phyloP scores from a whole-genome alignment of 345 rosid genomes.

The Alliaria petiolata region DNA sequence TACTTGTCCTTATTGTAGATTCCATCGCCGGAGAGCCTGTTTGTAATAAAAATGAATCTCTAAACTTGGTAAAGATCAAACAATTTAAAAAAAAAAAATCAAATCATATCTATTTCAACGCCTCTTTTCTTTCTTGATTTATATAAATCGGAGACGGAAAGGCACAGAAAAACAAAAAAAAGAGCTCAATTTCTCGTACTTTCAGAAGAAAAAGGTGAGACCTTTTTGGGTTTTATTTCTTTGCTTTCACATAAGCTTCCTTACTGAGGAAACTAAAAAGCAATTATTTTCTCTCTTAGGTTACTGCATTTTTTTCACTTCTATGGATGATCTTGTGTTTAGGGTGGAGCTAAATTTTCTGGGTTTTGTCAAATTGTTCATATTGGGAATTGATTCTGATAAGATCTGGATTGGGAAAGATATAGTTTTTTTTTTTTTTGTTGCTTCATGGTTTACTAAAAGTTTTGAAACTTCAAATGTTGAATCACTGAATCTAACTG shows the following conservation, averaged over 20 bases:
- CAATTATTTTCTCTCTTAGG: neutral
- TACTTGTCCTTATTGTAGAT: slow-evolving; percentile 22
- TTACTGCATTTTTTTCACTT: slow-evolving; percentile 5
- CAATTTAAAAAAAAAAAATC: slow-evolving; percentile 6
- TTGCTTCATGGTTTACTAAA: neutral
- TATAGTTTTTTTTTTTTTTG: neutral
- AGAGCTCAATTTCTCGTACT: neutral
- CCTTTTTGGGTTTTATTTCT: slow-evolving; percentile 6
- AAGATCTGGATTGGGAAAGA: slow-evolving; percentile 14
- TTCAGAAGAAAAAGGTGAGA: slow-evolving; percentile 25
- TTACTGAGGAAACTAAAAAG: neutral
- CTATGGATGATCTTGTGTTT: neutral
- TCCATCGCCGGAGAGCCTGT: slow-evolving; percentile 20
- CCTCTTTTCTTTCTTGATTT: slow-evolving; percentile 15
- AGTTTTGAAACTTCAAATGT: neutral
- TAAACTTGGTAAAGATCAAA: slow-evolving; percentile 17
- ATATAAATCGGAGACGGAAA: neutral
- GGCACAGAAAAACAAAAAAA: neutral
- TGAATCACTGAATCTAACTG: neutral
- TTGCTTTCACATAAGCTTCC: neutral
- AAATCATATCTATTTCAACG: neutral
- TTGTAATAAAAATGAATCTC: slow-evolving; percentile 1
- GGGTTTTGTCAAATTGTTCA: neutral
- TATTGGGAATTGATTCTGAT: neutral
- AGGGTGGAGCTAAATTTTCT: neutral